These are phyloP conservation scores for Hemileccinum rubropunctum DNA, from an alignment of 768 basidiomycete genomes.

Conservation along the genomic window DNA sequence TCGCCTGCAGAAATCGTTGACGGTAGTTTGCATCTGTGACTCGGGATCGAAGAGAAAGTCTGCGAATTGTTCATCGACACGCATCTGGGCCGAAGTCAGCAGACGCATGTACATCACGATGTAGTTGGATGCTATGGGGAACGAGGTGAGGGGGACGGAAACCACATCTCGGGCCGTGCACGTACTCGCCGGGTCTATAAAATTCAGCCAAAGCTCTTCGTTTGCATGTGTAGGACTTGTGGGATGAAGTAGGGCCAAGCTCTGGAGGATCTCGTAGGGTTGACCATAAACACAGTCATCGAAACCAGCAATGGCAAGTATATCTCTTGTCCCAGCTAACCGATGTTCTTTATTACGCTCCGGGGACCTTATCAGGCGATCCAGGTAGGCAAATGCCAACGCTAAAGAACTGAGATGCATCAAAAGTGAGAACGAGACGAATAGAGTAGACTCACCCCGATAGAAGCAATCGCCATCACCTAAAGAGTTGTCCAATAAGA, in stretches of 20 bases:
- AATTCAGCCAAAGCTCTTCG: conserved; percentile 38
- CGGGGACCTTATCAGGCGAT: conserved; percentile 56
- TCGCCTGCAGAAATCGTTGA: conserved; percentile 67
- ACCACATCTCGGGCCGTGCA: not conserved
- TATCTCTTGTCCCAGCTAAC: conserved; percentile 48
- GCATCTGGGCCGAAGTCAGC: conserved; percentile 81
- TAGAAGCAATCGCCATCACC: conserved; percentile 95
- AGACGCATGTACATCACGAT: conserved; percentile 81
- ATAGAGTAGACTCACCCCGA: conserved; percentile 53
- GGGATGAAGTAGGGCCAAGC: conserved; percentile 45
- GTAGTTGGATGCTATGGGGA: conserved; percentile 57
- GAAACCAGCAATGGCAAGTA: conserved; percentile 60
- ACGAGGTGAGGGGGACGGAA: not conserved
- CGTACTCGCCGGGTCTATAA: conserved; percentile 54
- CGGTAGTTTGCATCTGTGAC: conserved; percentile 51
- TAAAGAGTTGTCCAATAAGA: conserved; percentile 18
- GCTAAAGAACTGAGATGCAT: conserved; percentile 44
- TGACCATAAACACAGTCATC: conserved; percentile 69
- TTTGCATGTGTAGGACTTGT: conserved; percentile 30
- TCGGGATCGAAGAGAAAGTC: conserved; percentile 81
- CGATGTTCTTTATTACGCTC: conserved; percentile 46
- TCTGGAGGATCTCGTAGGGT: conserved; percentile 63
- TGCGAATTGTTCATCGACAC: conserved; percentile 51
- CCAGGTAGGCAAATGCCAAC: conserved; percentile 77
- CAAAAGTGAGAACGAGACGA: conserved; percentile 6